A percentile compares a stretch with the other conserved stretches of the same genome.
Evolutionary conservation across 192 early-diverging fungal species (phyloP).

Genomic region (Coemansia sp.): DNA sequence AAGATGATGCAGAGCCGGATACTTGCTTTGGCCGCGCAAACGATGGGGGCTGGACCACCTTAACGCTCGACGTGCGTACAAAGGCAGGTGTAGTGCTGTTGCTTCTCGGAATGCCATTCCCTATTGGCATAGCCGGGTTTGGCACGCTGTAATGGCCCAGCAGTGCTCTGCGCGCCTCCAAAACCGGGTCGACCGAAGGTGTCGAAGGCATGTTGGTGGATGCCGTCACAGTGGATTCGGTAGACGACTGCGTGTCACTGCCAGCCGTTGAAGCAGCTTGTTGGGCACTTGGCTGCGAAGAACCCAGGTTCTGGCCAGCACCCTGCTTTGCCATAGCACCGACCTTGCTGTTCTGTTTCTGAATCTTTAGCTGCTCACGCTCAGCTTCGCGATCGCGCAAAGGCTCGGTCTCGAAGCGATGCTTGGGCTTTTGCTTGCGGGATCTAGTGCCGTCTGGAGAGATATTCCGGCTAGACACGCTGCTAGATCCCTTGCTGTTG

Average conservation of each 20-base stretch:
- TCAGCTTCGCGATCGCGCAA: constrained; percentile 54
- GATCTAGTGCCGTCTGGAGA: constrained; percentile 30
- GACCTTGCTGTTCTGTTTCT: not conserved
- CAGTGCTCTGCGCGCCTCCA: constrained; percentile 45
- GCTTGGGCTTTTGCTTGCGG: constrained; percentile 24
- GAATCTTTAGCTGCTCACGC: constrained; percentile 33
- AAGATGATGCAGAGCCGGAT: not conserved
- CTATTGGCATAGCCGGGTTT: constrained; percentile 23
- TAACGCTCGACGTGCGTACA: constrained; percentile 38
- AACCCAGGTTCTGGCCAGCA: not conserved
- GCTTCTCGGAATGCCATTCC: constrained; percentile 43
- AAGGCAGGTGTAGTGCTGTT: not conserved
- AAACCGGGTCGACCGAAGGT: constrained; percentile 26
- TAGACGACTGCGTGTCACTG: not conserved
- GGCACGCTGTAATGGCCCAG: constrained; percentile 46
- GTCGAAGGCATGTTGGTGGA: not conserved
- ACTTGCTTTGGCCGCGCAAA: constrained; percentile 30
- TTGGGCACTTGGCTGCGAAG: not conserved
- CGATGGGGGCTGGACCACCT: constrained; percentile 40
- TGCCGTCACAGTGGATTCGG: not conserved
- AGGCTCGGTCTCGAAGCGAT: constrained; percentile 49
- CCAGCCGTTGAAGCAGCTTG: not conserved
- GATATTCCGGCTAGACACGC: constrained; percentile 27
- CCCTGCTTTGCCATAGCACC: not conserved
- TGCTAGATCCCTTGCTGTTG: constrained; percentile 30